Evolutionary conservation across 2,329 filamentous ascomycete genomes (phyloP).

Genomic region (Pseudogymnoascus sp.): DNA sequence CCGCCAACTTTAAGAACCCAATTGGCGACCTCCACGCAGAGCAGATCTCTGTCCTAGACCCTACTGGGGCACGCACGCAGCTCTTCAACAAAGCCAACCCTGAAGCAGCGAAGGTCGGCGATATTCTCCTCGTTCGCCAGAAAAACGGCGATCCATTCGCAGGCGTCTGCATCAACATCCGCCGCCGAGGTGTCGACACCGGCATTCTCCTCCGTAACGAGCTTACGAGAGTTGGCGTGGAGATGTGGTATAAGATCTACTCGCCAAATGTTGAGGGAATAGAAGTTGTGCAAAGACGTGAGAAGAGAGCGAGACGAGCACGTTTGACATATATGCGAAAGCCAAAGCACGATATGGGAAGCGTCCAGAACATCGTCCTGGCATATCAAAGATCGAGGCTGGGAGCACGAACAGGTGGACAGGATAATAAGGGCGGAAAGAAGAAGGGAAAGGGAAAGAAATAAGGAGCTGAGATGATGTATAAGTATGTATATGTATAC

Average conservation of each 20-base stretch:
- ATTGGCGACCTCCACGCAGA: constrained; percentile 58
- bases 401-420: constrained; percentile 29
- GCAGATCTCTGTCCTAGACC: constrained; percentile 72
- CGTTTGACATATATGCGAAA: constrained; percentile 86
- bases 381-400: constrained; percentile 52
- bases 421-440: constrained; percentile 22
- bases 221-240: constrained; percentile 77
- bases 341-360: constrained; percentile 80
- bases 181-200: constrained; percentile 80
- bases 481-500: constrained; percentile 10
- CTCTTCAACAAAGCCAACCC: constrained; percentile 74
- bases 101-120: constrained; percentile 75
- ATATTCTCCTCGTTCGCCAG: constrained; percentile 84
- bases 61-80: constrained; percentile 70
- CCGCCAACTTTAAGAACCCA: constrained; percentile 55
- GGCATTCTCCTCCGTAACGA: constrained; percentile 80
- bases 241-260: constrained; percentile 98
- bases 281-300: constrained; percentile 81
- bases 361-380: constrained; percentile 71
- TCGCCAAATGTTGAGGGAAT: constrained; percentile 82
- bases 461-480: constrained; percentile 14
- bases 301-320: constrained; percentile 79
- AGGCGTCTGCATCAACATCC: constrained; percentile 81
- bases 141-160: constrained; percentile 83
- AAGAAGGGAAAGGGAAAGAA: constrained; percentile 22